Conservation (phyloP, 805 yeast species). For the Wickerhamomyces silvicola region DNA sequence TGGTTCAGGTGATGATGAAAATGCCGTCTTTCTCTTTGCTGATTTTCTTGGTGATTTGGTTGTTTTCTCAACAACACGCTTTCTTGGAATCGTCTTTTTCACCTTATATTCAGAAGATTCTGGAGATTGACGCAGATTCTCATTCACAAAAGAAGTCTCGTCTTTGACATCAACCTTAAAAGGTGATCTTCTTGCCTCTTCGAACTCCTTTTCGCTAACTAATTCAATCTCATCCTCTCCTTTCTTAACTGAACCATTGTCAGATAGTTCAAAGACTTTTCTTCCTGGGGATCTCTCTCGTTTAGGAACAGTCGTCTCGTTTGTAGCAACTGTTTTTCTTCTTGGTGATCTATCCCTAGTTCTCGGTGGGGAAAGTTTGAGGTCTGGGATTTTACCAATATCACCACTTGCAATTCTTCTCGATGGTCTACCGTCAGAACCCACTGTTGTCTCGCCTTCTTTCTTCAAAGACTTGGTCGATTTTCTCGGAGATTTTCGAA, state of each 20-base stretch:
- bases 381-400: too few species aligned
- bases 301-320: background rate
- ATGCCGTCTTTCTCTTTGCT: slow-evolving; percentile 20
- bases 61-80: slow-evolving; percentile 15
- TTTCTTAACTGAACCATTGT: slow-evolving; percentile 1
- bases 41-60: slow-evolving; percentile 9
- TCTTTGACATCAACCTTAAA: slow-evolving; percentile 8
- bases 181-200: slow-evolving; percentile 3
- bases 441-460: background rate
- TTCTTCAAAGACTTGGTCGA: background rate
- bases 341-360: background rate
- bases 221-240: slow-evolving; percentile 5
- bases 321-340: too few species aligned
- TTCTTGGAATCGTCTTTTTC: slow-evolving; percentile 18
- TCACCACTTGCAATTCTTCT: background rate
- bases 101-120: slow-evolving; percentile 7
- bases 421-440: background rate
- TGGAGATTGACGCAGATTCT: slow-evolving; percentile 30
- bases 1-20: slow-evolving; percentile 23
- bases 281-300: slow-evolving; percentile 4
- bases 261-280: too few species aligned
- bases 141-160: slow-evolving; percentile 26
- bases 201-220: slow-evolving; percentile 4
- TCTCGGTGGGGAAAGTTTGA: too few species aligned
- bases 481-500: slow-evolving; percentile 8